Evolutionary conservation across 1,284 basidiomycete species (phyloP).

Genomic region (Ganoderma lucidum): DNA sequence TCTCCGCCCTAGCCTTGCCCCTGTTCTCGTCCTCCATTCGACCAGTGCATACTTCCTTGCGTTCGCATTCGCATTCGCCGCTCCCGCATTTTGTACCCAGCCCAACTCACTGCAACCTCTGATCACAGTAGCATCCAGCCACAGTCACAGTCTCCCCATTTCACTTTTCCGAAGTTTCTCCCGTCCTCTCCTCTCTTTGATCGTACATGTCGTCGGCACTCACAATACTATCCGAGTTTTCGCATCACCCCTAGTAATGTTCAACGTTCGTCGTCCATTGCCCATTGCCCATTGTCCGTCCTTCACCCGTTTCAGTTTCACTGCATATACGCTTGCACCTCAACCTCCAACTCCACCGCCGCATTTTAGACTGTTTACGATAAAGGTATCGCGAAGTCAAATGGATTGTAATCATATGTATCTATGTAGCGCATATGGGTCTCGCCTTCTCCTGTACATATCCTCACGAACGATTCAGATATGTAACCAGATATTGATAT

Average conservation of each 20-base stretch:
- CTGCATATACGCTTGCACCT: background rate
- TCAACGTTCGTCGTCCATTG: background rate
- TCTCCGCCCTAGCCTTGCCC: background rate
- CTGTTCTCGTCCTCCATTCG: background rate
- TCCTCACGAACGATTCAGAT: slow-evolving; percentile 5
- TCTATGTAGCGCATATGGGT: slow-evolving; percentile 8
- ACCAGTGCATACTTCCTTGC: background rate
- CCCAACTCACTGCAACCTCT: background rate
- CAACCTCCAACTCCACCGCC: slow-evolving; percentile 6
- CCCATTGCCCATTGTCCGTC: background rate
- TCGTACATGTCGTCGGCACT: background rate
- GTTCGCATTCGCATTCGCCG: background rate
- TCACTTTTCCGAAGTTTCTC: background rate
- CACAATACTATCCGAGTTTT: slow-evolving; percentile 8
- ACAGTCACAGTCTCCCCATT: background rate
- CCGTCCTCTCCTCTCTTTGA: background rate
- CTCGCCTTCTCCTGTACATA: background rate
- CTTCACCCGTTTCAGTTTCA: background rate
- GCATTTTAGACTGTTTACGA: slow-evolving; percentile 21
- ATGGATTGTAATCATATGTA: slow-evolving; percentile 26
- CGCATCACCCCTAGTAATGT: background rate
- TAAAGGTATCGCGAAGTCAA: slow-evolving; percentile 19
- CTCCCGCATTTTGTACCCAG: background rate
- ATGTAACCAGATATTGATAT: background rate
- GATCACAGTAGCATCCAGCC: background rate